Evolutionary conservation across 2,329 filamentous ascomycete genomes (phyloP), one percentile per base, ranked within the genome.

Genomic region (Nemania diffusa): DNA sequence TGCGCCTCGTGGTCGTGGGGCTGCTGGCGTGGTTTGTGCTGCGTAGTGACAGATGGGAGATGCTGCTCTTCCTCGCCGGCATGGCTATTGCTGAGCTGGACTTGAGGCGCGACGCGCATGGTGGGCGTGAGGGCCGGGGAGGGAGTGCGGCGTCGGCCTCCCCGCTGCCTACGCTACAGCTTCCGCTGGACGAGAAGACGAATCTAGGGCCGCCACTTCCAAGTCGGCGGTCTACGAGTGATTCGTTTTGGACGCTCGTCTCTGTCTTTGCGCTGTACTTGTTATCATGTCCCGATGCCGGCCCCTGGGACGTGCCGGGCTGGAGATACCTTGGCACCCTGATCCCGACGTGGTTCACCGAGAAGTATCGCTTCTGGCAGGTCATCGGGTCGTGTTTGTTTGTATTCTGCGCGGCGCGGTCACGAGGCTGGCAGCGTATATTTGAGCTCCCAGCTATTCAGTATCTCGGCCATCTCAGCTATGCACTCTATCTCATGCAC

Each of bases 401-500:
- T 64, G 82, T 88, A 5, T 77, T 83, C 62, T 82, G 82, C 40
- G 83, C 85, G 20, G 81, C 83, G 26, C 81, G 84, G 61, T 83
- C 83, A 4, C 74, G 77, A 2, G 76, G 73, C 3, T 84, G 85
- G 79, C 84, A 85, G 72, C 77, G 78, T 20, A 78, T 87, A 64
- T 87, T 89, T 77, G 84, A 84, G 73, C 78, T 79, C 1, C 73
- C 77, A 1, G 71, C 81, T 17, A 79, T 87, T 2, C 86, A 88
- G 73, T 90, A 89, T 76, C 78, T 90, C 5, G 88, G 88, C 65
- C 84, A 84, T 73, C 84, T 90, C 70, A 88, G 85, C 59, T 90
- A 87, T 73, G 84, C 86, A 57, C 74, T 90, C 27, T 90, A 90
- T 75, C 81, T 90, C 15, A 84, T 89, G 79, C 88, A 90, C 73